Conservation (phyloP, 169 alveolate genomes). For the Eimeria acervulina region DNA sequence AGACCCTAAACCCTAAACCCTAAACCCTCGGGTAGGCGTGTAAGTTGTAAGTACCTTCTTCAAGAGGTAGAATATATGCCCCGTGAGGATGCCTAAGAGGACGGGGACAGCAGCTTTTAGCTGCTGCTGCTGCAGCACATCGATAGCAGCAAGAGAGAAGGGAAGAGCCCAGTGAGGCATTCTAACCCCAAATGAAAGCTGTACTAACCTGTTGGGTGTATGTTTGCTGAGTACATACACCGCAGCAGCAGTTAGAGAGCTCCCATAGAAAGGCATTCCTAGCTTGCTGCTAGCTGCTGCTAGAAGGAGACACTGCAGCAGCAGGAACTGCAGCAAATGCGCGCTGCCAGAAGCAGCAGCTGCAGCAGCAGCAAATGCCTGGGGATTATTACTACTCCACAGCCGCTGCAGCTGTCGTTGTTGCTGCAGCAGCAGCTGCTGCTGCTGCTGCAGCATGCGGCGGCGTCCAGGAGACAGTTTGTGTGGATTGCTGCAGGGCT, state of each 20-base stretch:
- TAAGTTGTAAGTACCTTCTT: too few relatives aligned
- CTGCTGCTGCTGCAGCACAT: conserved; percentile 59
- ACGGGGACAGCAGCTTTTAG: background rate
- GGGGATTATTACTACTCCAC: background rate
- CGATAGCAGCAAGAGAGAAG: conserved; percentile 12
- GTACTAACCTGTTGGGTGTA: background rate
- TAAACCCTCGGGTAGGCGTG: too few relatives aligned
- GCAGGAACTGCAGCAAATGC: conserved; percentile 45
- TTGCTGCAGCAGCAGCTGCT: conserved; percentile 43
- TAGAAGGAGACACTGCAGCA: conserved; percentile 23
- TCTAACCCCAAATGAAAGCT: background rate
- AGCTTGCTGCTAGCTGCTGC: conserved; percentile 42
- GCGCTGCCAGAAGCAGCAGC: conserved; percentile 47
- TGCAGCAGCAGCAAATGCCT: conserved; percentile 42
- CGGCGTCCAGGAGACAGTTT: background rate
- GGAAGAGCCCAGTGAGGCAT: background rate
- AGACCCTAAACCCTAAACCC: conserved; percentile 20
- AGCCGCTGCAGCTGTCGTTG: conserved; percentile 26
- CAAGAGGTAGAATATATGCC: too few relatives aligned
- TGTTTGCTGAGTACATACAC: background rate
- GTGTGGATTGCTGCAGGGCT: conserved; percentile 30
- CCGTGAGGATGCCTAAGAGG: too few relatives aligned
- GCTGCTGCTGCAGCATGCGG: conserved; percentile 53
- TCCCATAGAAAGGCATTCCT: conserved; percentile 52
- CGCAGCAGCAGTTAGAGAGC: conserved; percentile 28